A percentile compares a stretch with the other conserved stretches of the same genome.
These are phyloP conservation scores for Yarrowia galli DNA, from an alignment of 1,139 yeast species.

Conservation along the genomic window DNA sequence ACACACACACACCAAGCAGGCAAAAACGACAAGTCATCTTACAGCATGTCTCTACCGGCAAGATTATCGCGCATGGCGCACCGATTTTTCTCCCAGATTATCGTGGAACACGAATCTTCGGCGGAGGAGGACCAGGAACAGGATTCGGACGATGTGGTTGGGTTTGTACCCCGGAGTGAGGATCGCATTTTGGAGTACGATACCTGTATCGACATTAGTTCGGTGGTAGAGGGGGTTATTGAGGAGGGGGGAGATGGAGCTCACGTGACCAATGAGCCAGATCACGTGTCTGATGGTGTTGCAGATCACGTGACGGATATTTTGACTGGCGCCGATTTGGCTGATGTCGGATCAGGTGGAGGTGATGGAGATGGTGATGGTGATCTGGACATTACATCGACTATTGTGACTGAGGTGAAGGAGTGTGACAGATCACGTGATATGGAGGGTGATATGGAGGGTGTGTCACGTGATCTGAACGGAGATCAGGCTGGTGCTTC, in stretches of 20 bases:
- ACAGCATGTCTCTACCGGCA: slow-evolving; percentile 15
- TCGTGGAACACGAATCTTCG: slow-evolving; percentile 6
- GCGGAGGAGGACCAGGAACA: neutral
- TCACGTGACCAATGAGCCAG: neutral
- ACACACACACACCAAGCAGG: no score
- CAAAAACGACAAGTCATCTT: no score
- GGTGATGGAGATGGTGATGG: neutral
- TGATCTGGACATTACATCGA: neutral
- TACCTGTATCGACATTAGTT: slow-evolving; percentile 26
- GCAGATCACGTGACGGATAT: no score
- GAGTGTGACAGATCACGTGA: neutral
- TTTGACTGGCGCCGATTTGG: no score
- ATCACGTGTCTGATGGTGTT: no score
- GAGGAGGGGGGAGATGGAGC: neutral
- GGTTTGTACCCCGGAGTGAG: slow-evolving; percentile 15
- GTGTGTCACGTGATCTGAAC: neutral
- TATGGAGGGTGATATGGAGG: neutral
- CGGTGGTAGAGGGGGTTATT: neutral
- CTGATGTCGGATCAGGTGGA: no score
- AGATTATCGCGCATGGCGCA: slow-evolving; percentile 34
- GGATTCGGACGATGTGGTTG: neutral
- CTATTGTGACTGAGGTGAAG: neutral
- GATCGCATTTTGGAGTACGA: slow-evolving; percentile 18
- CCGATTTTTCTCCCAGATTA: slow-evolving; percentile 22
- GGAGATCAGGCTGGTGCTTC: neutral